A percentile compares a stretch with the other conserved stretches of the same genome.
phyloP scores from a whole-genome alignment of 2,329 filamentous ascomycete genomes.

The Thielaviopsis populi region DNA sequence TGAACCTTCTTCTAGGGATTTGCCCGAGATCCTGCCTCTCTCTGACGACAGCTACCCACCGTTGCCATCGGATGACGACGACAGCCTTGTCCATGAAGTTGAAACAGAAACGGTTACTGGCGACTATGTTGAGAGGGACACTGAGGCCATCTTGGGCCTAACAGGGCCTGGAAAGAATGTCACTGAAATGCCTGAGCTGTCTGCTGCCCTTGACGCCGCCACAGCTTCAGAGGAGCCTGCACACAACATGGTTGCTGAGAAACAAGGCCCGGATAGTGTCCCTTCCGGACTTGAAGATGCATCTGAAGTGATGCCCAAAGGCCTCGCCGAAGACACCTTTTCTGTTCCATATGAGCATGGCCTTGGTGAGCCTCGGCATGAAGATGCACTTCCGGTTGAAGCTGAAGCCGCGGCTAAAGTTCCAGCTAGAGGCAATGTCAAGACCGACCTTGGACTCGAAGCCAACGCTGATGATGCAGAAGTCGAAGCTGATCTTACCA shows the following conservation, averaged over 20 bases:
- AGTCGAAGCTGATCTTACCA: background rate
- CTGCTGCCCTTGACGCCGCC: background rate
- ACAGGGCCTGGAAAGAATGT: background rate
- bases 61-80: background rate
- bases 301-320: conserved; percentile 23
- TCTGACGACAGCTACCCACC: background rate
- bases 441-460: background rate
- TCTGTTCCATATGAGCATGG: background rate
- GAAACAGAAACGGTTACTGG: background rate
- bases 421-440: background rate
- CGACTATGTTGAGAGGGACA: background rate
- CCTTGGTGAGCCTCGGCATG: no score
- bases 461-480: background rate
- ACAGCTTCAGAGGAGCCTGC: background rate
- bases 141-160: no score
- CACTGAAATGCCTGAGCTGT: background rate
- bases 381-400: no score
- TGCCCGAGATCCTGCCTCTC: background rate
- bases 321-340: conserved; percentile 23
- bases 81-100: background rate
- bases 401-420: background rate
- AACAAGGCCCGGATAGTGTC: background rate
- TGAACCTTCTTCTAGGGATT: background rate
- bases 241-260: background rate
- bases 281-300: background rate